phyloP scores from a whole-genome alignment of 2,329 filamentous ascomycete species.

The Fusarium nurragi region DNA sequence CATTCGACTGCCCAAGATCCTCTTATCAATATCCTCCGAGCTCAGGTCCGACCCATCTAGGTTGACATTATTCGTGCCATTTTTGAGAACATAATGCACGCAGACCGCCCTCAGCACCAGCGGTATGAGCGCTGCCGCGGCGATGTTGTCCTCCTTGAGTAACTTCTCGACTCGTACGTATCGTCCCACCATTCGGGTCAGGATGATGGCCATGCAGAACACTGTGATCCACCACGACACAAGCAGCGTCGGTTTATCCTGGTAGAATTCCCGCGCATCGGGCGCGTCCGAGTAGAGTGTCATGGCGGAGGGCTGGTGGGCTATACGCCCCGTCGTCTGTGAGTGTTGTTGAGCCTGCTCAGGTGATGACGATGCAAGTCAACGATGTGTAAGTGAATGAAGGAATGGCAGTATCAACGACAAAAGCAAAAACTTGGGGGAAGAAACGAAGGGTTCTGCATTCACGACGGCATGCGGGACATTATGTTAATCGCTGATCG shows the following conservation, averaged over 20 bases:
- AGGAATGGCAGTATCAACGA: background rate
- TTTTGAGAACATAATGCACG: constrained; percentile 83
- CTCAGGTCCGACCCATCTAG: constrained; percentile 45
- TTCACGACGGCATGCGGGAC: constrained; percentile 23
- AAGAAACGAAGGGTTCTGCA: background rate
- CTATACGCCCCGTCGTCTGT: constrained; percentile 14
- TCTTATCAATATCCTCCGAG: constrained; percentile 58
- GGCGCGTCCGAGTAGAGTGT: constrained; percentile 64
- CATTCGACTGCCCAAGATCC: constrained; percentile 76
- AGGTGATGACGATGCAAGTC: background rate
- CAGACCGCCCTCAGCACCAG: constrained; percentile 81
- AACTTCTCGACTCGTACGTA: constrained; percentile 84
- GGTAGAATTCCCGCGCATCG: constrained; percentile 51
- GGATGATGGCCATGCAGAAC: constrained; percentile 81
- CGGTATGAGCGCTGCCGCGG: constrained; percentile 79
- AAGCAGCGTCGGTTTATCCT: constrained; percentile 84
- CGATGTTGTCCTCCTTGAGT: constrained; percentile 86
- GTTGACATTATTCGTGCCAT: constrained; percentile 87
- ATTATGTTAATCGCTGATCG: constrained; percentile 5
- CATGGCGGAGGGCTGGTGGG: constrained; percentile 53
- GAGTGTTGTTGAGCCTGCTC: background rate
- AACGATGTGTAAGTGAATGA: background rate
- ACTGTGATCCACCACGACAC: constrained; percentile 93
- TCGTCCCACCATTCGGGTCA: constrained; percentile 78
- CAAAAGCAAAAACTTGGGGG: constrained; percentile 9